Percentiles rank a stretch among this genome's conserved stretches.
Evolutionary conservation across 495 filamentous ascomycete genomes (phyloP).

Genomic region (Extremus antarcticus): DNA sequence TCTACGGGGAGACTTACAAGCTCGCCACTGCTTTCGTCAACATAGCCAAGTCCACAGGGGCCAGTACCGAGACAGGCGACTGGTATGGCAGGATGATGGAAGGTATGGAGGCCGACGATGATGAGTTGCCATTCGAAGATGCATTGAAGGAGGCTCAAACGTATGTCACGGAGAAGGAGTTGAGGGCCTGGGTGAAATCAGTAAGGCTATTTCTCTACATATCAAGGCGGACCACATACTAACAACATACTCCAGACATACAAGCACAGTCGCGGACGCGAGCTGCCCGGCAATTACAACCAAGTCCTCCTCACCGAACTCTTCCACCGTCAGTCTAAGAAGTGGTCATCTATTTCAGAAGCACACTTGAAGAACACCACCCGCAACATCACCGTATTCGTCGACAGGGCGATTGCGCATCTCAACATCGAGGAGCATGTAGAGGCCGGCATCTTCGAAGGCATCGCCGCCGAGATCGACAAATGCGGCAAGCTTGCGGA

Average conservation of each 20-base stretch:
- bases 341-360: conserved; percentile 22
- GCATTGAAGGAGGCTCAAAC: neutral
- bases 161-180: neutral
- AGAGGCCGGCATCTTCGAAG: conserved; percentile 2
- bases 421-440: conserved; percentile 14
- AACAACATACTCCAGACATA: conserved; percentile 17
- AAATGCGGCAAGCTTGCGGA: neutral
- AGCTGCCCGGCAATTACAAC: conserved; percentile 44
- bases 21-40: neutral
- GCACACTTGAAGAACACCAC: conserved; percentile 19
- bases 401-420: conserved; percentile 11
- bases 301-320: conserved; percentile 36
- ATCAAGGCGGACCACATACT: conserved; percentile 3
- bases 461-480: conserved; percentile 1
- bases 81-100: neutral
- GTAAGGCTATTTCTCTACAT: neutral
- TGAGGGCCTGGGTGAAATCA: neutral
- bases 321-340: conserved; percentile 9
- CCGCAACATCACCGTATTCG: conserved; percentile 11
- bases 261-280: conserved; percentile 27
- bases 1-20: conserved; percentile 34
- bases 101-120: neutral
- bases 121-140: neutral
- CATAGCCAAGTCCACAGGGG: neutral
- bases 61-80: neutral